A percentile compares a stretch with the other conserved stretches of the same genome.
Conservation (phyloP, 805 yeast species). For the Candida tibetensis region DNA sequence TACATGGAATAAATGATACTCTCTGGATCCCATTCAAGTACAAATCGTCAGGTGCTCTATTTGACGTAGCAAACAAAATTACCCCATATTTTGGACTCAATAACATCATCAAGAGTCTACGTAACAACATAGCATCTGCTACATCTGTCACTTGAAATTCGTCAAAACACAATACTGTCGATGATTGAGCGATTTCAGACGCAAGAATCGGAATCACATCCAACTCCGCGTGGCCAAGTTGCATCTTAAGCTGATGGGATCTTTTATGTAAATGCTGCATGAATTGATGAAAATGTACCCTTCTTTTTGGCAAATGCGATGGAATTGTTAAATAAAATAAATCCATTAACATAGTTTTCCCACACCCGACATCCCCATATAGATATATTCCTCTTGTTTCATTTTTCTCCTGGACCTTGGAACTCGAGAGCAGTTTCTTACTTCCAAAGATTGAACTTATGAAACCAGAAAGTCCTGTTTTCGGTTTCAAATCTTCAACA, state of each 20-base stretch:
- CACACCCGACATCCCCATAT: conserved; percentile 98
- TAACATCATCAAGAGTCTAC: conserved; percentile 68
- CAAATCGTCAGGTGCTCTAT: conserved; percentile 90
- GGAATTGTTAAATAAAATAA: conserved; percentile 87
- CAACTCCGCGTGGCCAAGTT: conserved; percentile 55
- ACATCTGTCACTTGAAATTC: conserved; percentile 98
- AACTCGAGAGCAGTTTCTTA: not conserved
- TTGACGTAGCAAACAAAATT: conserved; percentile 88
- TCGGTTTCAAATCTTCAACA: conserved; percentile 50
- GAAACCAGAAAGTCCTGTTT: conserved; percentile 40
- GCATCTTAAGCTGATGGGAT: conserved; percentile 66
- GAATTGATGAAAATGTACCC: conserved; percentile 94
- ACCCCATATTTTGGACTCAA: conserved; percentile 76
- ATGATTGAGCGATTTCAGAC: conserved; percentile 69
- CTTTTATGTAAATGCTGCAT: conserved; percentile 93
- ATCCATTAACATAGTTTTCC: conserved; percentile 98
- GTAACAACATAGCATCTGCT: conserved; percentile 94
- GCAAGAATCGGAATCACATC: conserved; percentile 86
- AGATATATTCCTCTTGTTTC: conserved; percentile 79
- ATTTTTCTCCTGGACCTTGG: not conserved
- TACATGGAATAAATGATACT: conserved; percentile 88
- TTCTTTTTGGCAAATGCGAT: conserved; percentile 63
- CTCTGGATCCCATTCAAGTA: conserved; percentile 94
- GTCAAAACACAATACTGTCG: conserved; percentile 87
- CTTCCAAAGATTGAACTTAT: conserved; percentile 20